phyloP scores from a whole-genome alignment of 164 flowering plant species.

The Paratinospora sagittata region DNA sequence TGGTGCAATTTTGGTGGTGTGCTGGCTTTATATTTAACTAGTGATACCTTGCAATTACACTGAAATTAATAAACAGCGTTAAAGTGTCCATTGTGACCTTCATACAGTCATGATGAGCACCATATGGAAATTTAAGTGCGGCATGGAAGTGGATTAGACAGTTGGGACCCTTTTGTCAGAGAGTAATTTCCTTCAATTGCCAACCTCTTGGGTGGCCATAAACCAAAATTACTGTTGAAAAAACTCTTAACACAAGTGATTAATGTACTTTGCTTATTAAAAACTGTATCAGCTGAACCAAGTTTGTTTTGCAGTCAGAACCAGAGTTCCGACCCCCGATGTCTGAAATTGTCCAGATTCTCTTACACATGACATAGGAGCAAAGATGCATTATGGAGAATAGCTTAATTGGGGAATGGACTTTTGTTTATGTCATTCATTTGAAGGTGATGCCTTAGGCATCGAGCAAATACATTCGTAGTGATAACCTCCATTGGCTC shows the following conservation, averaged over 20 bases:
- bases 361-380: constrained; percentile 60
- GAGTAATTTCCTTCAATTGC: background rate
- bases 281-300: background rate
- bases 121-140: no score
- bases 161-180: background rate
- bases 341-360: constrained; percentile 88
- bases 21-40: background rate
- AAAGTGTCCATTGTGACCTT: no score
- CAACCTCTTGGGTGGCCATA: background rate
- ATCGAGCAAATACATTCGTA: background rate
- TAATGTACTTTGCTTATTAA: background rate
- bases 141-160: background rate
- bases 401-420: background rate
- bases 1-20: background rate
- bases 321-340: constrained; percentile 92
- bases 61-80: no score
- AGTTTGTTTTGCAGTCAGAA: constrained; percentile 46
- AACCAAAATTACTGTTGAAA: no score
- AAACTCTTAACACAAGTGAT: background rate
- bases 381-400: constrained; percentile 9
- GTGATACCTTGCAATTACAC: no score
- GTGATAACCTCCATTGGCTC: background rate
- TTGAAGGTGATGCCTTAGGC: background rate
- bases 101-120: no score
- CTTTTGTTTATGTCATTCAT: background rate